phyloP scores from a whole-genome alignment of 2,329 filamentous ascomycete genomes.

The Colletotrichum sp. region DNA sequence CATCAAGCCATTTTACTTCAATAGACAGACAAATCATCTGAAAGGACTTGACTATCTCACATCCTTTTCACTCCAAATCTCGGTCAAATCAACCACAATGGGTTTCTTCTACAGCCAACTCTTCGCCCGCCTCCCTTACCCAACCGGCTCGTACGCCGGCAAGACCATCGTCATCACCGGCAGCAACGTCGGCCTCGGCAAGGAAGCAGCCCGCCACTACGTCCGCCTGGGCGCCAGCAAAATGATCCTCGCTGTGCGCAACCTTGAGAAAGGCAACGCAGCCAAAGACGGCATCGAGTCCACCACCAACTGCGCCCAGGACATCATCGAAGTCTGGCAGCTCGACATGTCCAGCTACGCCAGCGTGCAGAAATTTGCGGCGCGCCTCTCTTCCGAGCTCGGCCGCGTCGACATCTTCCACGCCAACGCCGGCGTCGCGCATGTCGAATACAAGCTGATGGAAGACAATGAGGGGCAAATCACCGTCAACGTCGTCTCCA shows the following conservation, averaged over 20 bases:
- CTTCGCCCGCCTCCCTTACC: constrained; percentile 22
- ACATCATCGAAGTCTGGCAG: constrained; percentile 52
- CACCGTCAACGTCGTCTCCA: constrained; percentile 59
- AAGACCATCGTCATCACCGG: constrained; percentile 40
- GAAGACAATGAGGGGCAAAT: constrained; percentile 54
- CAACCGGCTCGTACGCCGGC: constrained; percentile 26
- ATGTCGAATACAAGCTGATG: constrained; percentile 30
- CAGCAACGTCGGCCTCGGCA: constrained; percentile 37
- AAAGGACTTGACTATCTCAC: not conserved
- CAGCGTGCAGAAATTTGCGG: constrained; percentile 49
- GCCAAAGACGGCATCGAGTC: constrained; percentile 42
- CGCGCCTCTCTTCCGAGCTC: constrained; percentile 36
- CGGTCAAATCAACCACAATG: not conserved
- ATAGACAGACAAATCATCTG: not conserved
- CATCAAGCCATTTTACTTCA: not conserved
- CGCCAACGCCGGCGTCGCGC: constrained; percentile 46
- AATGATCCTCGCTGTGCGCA: constrained; percentile 23
- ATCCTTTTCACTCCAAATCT: not conserved
- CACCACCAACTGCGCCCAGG: constrained; percentile 25
- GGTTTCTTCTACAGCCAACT: constrained; percentile 16
- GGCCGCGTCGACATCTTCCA: constrained; percentile 48
- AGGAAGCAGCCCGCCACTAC: constrained; percentile 37
- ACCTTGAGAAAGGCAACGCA: constrained; percentile 20
- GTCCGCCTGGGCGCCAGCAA: constrained; percentile 17
- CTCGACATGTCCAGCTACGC: constrained; percentile 54